Evolutionary conservation across 2,329 filamentous ascomycete species (phyloP).

Genomic region (Aurifilum marmelostoma): DNA sequence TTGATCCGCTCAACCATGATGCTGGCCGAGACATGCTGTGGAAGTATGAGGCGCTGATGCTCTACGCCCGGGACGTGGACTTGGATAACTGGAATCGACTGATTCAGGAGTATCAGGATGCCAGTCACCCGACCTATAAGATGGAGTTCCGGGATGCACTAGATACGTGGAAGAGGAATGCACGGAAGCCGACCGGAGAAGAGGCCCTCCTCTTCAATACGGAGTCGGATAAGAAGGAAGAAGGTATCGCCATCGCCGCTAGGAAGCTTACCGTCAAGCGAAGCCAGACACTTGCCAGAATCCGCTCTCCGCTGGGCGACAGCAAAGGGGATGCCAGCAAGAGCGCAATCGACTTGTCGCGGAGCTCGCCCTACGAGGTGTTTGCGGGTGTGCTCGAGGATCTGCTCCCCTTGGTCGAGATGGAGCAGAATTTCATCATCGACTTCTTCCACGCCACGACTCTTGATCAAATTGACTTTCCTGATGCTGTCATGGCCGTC

Average conservation of each 20-base stretch:
- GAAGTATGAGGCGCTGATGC: constrained; percentile 84
- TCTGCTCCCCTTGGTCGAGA: constrained; percentile 78
- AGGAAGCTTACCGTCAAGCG: constrained; percentile 92
- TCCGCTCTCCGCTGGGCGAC: constrained; percentile 70
- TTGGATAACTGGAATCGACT: constrained; percentile 78
- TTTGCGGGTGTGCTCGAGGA: constrained; percentile 82
- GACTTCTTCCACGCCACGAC: constrained; percentile 97
- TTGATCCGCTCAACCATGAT: constrained; percentile 73
- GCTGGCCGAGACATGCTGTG: constrained; percentile 75
- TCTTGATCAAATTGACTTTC: constrained; percentile 78
- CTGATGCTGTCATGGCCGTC: constrained; percentile 71
- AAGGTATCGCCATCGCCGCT: constrained; percentile 71
- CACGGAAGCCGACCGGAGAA: constrained; percentile 73
- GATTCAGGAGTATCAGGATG: constrained; percentile 78
- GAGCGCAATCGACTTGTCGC: constrained; percentile 44
- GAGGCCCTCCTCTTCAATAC: constrained; percentile 91
- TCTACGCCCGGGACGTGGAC: constrained; percentile 88
- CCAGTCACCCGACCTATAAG: constrained; percentile 76
- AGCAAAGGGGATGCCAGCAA: constrained; percentile 59
- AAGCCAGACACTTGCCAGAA: constrained; percentile 81
- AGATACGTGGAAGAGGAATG: constrained; percentile 77
- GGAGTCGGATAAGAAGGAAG: constrained; percentile 82
- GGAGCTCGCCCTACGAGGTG: constrained; percentile 76
- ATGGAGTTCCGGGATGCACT: constrained; percentile 80
- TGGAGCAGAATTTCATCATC: constrained; percentile 97